Evolutionary conservation across 495 filamentous ascomycete species (phyloP).

Genomic region (Neurospora cerealis): DNA sequence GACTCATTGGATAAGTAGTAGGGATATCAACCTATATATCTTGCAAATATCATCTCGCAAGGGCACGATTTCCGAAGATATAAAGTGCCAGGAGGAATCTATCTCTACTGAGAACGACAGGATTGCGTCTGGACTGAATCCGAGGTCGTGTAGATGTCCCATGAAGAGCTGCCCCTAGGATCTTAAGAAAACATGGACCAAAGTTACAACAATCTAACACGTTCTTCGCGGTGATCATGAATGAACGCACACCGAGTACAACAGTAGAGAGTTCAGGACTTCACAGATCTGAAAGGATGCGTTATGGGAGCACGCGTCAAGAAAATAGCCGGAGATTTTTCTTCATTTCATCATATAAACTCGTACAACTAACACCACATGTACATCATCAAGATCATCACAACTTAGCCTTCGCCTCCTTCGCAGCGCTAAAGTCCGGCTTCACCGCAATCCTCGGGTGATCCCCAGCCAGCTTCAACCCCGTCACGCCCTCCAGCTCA

Average conservation of each 20-base stretch:
- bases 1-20: not conserved
- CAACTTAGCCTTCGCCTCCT: constrained; percentile 27
- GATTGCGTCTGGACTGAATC: not conserved
- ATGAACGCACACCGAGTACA: not conserved
- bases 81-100: not conserved
- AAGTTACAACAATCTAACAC: not conserved
- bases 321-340: not conserved
- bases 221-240: not conserved
- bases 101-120: not conserved
- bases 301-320: not conserved
- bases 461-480: constrained; percentile 32
- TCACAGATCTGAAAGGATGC: not conserved
- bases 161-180: no score
- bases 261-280: not conserved
- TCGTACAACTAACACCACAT: not conserved
- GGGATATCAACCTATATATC: not conserved
- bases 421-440: constrained; percentile 16
- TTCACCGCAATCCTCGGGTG: constrained; percentile 35
- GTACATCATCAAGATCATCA: constrained; percentile 6
- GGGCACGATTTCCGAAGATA: not conserved
- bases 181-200: no score
- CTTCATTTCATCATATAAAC: not conserved
- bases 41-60: not conserved
- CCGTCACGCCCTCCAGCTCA: constrained; percentile 41
- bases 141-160: not conserved